Percentiles rank a stretch among this genome's conserved stretches.
phyloP scores from a whole-genome alignment of 768 basidiomycete genomes.

The Phlebiopsis flavidoalba region DNA sequence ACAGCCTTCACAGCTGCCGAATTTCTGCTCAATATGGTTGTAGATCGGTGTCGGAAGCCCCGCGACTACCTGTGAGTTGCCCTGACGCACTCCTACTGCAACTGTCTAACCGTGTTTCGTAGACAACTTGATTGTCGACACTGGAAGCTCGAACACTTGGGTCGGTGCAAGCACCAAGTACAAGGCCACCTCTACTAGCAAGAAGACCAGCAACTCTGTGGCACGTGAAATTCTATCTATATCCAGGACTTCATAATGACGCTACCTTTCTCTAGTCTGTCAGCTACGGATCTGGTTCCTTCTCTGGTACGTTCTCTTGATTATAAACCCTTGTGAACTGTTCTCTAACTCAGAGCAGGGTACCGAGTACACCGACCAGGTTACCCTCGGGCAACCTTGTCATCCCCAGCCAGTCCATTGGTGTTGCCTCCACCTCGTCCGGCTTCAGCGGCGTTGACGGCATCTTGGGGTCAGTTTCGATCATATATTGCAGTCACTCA shows the following conservation, averaged over 20 bases:
- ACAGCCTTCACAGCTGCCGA: background rate
- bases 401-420: constrained; percentile 56
- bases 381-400: constrained; percentile 49
- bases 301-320: constrained; percentile 40
- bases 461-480: constrained; percentile 50
- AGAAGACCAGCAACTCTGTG: constrained; percentile 39
- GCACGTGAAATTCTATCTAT: constrained; percentile 27
- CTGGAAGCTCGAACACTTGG: constrained; percentile 72
- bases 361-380: constrained; percentile 39
- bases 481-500: background rate
- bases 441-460: constrained; percentile 52
- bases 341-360: background rate
- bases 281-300: constrained; percentile 57
- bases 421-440: constrained; percentile 43
- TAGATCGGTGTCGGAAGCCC: constrained; percentile 21
- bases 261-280: constrained; percentile 36
- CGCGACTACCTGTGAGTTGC: constrained; percentile 17
- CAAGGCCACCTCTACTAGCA: constrained; percentile 43
- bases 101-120: background rate
- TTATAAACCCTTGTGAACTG: background rate
- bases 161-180: constrained; percentile 49
- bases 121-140: constrained; percentile 58
- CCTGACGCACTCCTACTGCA: background rate
- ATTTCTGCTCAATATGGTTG: background rate
- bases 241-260: background rate